Percentiles rank a stretch among this genome's conserved stretches.
Evolutionary conservation across 805 yeast genomes (phyloP).

Genomic region (Cyberlindnera mississippiensis): DNA sequence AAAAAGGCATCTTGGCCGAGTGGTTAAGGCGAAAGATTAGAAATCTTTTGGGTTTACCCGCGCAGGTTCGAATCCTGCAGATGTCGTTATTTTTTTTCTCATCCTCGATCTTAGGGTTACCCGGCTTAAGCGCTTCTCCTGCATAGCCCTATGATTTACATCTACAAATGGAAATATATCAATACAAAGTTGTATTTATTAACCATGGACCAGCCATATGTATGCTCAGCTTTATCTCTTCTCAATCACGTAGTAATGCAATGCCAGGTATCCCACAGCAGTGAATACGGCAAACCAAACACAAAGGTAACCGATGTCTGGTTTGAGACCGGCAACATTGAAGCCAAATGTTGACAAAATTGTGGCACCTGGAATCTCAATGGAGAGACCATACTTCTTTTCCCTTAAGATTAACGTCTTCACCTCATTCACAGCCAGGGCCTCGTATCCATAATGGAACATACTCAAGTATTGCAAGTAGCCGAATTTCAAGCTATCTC

Average conservation of each 20-base stretch:
- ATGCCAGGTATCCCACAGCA: conserved; percentile 66
- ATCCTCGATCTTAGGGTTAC: background rate
- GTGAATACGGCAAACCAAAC: conserved; percentile 58
- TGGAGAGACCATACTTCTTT: conserved; percentile 86
- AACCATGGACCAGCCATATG: no score
- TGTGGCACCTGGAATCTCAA: conserved; percentile 97
- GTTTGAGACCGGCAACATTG: conserved; percentile 68
- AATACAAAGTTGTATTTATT: no score
- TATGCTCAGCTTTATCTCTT: conserved; percentile 33
- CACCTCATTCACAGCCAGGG: conserved; percentile 89
- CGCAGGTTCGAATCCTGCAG: conserved; percentile 73
- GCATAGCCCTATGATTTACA: no score
- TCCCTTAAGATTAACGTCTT: conserved; percentile 79
- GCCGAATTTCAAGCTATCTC: conserved; percentile 57
- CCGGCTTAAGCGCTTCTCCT: background rate
- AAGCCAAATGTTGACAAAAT: conserved; percentile 95
- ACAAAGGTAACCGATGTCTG: conserved; percentile 59
- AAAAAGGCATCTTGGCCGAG: conserved; percentile 51
- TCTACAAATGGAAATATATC: no score
- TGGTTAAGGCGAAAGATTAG: conserved; percentile 65
- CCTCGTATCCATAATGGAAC: conserved; percentile 95
- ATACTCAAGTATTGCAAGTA: conserved; percentile 83
- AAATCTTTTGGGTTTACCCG: conserved; percentile 58
- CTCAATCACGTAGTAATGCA: conserved; percentile 74
- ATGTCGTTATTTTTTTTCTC: conserved; percentile 41